Evolutionary conservation across 306 rosid genomes (phyloP), one percentile per base, ranked within the genome.

Genomic region (Cucumis hystrix): DNA sequence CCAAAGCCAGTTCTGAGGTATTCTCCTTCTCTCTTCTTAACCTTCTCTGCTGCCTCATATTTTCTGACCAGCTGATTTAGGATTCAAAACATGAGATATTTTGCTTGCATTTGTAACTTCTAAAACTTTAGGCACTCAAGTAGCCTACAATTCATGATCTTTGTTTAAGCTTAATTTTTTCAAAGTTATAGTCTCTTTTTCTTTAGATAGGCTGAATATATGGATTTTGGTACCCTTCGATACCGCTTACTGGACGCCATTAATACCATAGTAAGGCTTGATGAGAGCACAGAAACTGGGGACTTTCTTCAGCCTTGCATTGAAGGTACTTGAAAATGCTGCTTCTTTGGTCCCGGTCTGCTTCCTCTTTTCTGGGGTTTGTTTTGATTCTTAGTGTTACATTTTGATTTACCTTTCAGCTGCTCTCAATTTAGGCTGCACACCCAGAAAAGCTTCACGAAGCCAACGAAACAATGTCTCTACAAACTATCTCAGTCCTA

Each of bases 1-100:
- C 92, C 16, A 90, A 92, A 84, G 97, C 96, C 81, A 89, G 84
- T 77, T 89, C 92, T 68, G 88, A 86, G 97, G 97, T 92, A 67
- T 2, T 77, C 18, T 11, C 59, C 45, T 15, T 39, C 59, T 39
- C 69, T 60, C 13, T 56, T 68, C 7, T 51, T 18, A 3, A 40
- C 25, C 6, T 56, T 77, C 11, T 70, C 23, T 41, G 74, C 18
- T 51, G 56, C 18, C 1, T 4, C 52, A 47, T 12, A 47, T 47
- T 47, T 47, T 47, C 14, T 10, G 51, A 0, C 51, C 52, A 47
- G 18, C 56, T 64, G 40, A 25, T 62, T 35, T n/a, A 18, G 20
- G 7, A 58, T 10, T 59, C 3, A 23, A 25, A 59, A 23, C 11
- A 17, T 12, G 17, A 12, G 18, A 41, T 35, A 68, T 68, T 65